Evolutionary conservation across 1,284 basidiomycete genomes (phyloP).

Genomic region (Kalmanozyma brasiliensis): DNA sequence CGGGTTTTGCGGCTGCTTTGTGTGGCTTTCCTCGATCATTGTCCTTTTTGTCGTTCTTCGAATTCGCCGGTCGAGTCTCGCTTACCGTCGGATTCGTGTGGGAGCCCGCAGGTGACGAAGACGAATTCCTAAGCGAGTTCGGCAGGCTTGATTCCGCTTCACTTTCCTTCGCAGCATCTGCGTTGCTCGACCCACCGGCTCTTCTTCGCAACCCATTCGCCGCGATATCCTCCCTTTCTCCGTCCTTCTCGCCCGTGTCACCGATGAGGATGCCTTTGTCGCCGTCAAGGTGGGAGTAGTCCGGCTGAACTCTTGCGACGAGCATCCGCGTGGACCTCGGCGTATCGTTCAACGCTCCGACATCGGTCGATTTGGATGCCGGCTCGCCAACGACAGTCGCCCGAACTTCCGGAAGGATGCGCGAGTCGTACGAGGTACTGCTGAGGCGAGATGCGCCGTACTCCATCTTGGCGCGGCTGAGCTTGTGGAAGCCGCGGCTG

Average conservation of each 20-base stretch:
- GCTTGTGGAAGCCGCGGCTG: slow-evolving; percentile 36
- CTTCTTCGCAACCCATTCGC: slow-evolving; percentile 18
- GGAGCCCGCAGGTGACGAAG: no score
- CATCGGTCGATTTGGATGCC: not conserved
- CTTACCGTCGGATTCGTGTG: not conserved
- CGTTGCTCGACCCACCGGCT: slow-evolving; percentile 2
- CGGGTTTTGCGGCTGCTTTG: slow-evolving; percentile 5
- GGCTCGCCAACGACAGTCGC: slow-evolving; percentile 2
- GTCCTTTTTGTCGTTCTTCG: not conserved
- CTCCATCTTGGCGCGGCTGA: slow-evolving; percentile 53
- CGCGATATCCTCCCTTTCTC: slow-evolving; percentile 6
- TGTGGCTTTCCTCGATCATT: not conserved
- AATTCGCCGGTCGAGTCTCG: not conserved
- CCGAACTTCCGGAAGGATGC: slow-evolving; percentile 22
- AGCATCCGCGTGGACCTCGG: not conserved
- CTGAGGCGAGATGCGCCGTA: slow-evolving; percentile 38
- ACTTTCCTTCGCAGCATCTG: not conserved
- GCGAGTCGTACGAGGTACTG: slow-evolving; percentile 48
- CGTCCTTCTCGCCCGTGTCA: slow-evolving; percentile 8
- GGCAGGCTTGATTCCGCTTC: not conserved
- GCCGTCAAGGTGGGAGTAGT: slow-evolving; percentile 26
- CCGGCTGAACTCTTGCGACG: slow-evolving; percentile 15
- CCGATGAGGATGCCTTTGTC: slow-evolving; percentile 2
- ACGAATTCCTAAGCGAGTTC: slow-evolving; percentile 4
- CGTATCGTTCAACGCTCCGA: no score